Base-by-base conservation (phyloP, 768 basidiomycete species). In the Lactifluus rugatus region DNA sequence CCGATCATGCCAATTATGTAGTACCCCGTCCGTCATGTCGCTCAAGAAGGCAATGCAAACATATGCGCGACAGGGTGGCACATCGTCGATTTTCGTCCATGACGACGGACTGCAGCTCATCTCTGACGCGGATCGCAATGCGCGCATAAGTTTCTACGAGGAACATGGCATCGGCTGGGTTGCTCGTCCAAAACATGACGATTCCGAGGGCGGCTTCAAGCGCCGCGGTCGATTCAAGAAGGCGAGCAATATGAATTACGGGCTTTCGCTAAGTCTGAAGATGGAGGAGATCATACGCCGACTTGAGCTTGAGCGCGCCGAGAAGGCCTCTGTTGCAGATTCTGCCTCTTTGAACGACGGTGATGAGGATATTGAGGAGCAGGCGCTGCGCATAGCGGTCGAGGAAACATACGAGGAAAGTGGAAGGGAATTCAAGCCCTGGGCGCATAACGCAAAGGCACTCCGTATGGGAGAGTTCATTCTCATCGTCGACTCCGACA, bases 221-320 rank as follows among this genome's bases (percentile, higher is more conserved):
- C 86, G 90, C 48, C 87, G 87, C 31, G 91, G 90, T 42, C 81
- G 89, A 21, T 95, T 95, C 78, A 95, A 95, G 76, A 95, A 95
- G 72, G 91, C 91, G 1, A 85, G 83, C 16, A 95, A 95, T 71
- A 84, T 94, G 85, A 95, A 94, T 68, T 92, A 86, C 65, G 89
- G 80, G 0, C 75, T 78, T n/a, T 72, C 82, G 65, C 75, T 91
- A 5, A 85, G 83, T 5, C 74, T 90, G 28, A 78, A 82, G 52
- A 69, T 81, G 62, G 81, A 82, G 66, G 75, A 76, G 58, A 69
- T 76, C 48, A 72, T 83, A 48, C 74, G 73, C 9, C 65, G 66
- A n/a, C 71, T 83, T 17, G 79, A 82, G 65, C 70, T 72, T 10
- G 70, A 67, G 17, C 67, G 72, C 16, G 72, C 67, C n/a, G 42